Evolutionary conservation across 257 asterid genomes (phyloP).

Genomic region (Haberlea rhodopensis): DNA sequence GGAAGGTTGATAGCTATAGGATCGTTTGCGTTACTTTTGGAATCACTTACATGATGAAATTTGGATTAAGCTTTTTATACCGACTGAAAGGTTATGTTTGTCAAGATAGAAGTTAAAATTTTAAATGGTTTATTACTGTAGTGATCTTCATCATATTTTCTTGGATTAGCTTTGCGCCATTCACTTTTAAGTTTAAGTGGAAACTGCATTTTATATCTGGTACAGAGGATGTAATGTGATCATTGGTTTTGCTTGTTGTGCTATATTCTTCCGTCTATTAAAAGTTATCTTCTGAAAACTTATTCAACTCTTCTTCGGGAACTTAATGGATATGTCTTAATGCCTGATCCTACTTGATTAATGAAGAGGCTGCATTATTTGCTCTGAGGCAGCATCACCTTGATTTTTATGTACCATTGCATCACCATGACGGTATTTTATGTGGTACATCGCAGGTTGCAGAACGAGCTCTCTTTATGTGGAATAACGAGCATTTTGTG

Average conservation of each 20-base stretch:
- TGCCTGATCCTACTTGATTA: not conserved
- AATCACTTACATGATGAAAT: not conserved
- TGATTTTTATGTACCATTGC: not conserved
- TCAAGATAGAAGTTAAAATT: not conserved
- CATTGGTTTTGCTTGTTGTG: not conserved
- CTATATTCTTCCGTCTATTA: not conserved
- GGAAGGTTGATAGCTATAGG: not conserved
- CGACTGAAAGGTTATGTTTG: not conserved
- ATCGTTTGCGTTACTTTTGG: not conserved
- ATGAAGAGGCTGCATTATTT: not conserved
- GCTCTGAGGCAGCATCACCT: constrained; percentile 1
- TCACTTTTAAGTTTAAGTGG: not conserved
- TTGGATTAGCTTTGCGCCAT: not conserved
- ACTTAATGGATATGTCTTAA: not conserved
- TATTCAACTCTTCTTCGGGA: not conserved
- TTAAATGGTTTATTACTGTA: not conserved
- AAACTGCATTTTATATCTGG: too few species aligned
- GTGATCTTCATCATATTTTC: not conserved
- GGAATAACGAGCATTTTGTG: constrained; percentile 46
- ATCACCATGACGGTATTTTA: not conserved
- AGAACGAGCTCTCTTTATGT: constrained; percentile 42
- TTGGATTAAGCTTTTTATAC: too few species aligned
- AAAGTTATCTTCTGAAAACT: not conserved
- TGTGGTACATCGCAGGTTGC: constrained; percentile 37
- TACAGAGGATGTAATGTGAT: not conserved